These are phyloP conservation scores for Podaxis sp. DNA, from an alignment of 768 basidiomycete species.

Conservation along the genomic window DNA sequence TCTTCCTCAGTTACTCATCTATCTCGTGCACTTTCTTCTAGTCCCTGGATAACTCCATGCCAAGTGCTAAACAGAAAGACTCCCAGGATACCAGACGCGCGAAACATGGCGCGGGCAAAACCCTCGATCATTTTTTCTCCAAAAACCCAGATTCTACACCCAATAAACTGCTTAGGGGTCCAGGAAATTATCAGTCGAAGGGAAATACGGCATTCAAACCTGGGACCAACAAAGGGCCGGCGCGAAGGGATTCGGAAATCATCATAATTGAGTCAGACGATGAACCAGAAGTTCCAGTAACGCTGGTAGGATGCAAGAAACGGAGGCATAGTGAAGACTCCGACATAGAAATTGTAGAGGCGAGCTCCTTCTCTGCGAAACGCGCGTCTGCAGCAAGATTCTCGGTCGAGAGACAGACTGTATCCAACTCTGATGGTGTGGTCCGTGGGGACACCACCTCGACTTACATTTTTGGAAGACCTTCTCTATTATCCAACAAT, in stretches of 20 bases:
- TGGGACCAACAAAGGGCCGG: background rate
- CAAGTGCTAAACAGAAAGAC: background rate
- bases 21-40: background rate
- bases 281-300: slow-evolving; percentile 40
- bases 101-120: slow-evolving; percentile 1
- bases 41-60: background rate
- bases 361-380: background rate
- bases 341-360: slow-evolving; percentile 15
- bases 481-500: slow-evolving; percentile 15
- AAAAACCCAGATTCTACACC: background rate
- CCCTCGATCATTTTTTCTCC: slow-evolving; percentile 12
- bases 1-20: background rate
- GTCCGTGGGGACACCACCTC: background rate
- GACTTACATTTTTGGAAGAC: slow-evolving; percentile 20
- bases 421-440: background rate
- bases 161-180: background rate
- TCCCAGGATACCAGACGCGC: background rate
- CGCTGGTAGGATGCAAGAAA: slow-evolving; percentile 25
- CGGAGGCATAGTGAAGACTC: slow-evolving; percentile 22
- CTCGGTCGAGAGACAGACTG: background rate
- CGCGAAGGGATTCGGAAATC: slow-evolving; percentile 32
- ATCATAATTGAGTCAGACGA: slow-evolving; percentile 68
- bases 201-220: background rate
- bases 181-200: background rate
- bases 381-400: background rate